Conservation (phyloP, 345 rosid species). For the Rhodomyrtus tomentosa region DNA sequence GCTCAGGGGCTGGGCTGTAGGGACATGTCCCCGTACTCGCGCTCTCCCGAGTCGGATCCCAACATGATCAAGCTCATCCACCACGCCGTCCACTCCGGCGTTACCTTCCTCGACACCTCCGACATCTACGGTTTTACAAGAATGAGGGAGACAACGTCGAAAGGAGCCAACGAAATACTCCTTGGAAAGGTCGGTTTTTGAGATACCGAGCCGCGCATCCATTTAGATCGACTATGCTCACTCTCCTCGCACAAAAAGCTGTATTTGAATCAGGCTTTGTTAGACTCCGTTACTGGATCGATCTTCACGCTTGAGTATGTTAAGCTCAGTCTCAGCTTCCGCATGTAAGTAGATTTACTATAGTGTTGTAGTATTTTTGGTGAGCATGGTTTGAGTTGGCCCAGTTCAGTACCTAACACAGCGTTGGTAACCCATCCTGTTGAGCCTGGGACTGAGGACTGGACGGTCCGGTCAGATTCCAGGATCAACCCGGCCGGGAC, state of each 20-base stretch:
- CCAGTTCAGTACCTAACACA: accelerated
- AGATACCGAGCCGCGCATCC: too few relatives aligned
- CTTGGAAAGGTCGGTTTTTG: too few relatives aligned
- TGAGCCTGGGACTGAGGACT: background rate
- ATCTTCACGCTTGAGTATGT: background rate
- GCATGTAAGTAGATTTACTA: background rate
- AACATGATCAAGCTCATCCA: constrained; percentile 40
- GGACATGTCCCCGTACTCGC: constrained; percentile 11
- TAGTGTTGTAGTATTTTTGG: background rate
- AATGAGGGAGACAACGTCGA: background rate
- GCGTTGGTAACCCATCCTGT: background rate
- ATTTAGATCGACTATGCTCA: background rate
- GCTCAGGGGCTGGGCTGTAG: background rate
- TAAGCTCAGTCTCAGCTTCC: background rate
- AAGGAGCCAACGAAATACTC: constrained; percentile 19
- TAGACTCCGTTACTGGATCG: too few relatives aligned
- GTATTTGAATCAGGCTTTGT: too few relatives aligned
- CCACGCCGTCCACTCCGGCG: constrained; percentile 27
- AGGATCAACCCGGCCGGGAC: background rate
- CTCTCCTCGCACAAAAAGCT: background rate
- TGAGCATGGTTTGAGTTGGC: background rate
- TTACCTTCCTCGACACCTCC: constrained; percentile 40
- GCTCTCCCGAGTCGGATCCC: constrained; percentile 24
- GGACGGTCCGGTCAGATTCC: background rate
- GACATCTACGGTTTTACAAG: constrained; percentile 25